Evolutionary conservation across 495 filamentous ascomycete genomes (phyloP), one percentile per base, ranked within the genome.

Genomic region (Aspergillus egyptiacus): DNA sequence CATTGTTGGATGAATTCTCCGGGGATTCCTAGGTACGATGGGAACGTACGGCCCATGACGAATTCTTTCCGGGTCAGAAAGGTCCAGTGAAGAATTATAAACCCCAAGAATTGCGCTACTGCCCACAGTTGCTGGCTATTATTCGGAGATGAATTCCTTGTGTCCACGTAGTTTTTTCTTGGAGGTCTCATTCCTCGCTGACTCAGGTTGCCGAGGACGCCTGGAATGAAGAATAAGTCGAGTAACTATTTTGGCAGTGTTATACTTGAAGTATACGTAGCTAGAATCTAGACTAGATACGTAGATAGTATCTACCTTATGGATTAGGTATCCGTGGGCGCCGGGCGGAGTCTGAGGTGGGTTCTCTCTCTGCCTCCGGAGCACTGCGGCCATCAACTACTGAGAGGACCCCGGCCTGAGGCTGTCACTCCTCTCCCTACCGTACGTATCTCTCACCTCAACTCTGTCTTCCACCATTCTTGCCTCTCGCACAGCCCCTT

Each of bases 401-500:
- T 35, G 32, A n/a, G 14, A 14, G 18, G n/a, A n/a, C n/a, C n/a
- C n/a, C n/a, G n/a, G n/a, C n/a, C n/a, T n/a, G n/a, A n/a, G n/a
- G n/a, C n/a, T n/a, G n/a, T n/a, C n/a, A n/a, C n/a, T n/a, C n/a
- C n/a, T n/a, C n/a, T n/a, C n/a, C n/a, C n/a, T 32, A 13, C 14
- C 30, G 11, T 11, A 32, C 30, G n/a, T 11, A 30, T 30, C 27
- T 30, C 5, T 30, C 27, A 6, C 27, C 27, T n/a, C n/a, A n/a
- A 17, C 28, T 41, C 24, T 25, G 5, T 15, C 15, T 27, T 28
- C 24, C 10, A 20, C 23, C 25, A 22, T 25, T 38, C 7, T 32
- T 34, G n/a, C 15, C 15, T 39, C 46, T n/a, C 35, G 28, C 47
- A 48, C 36, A 49, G 27, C 35, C 47, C 47, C 38, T 28, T 35